Evolutionary conservation across 1,284 basidiomycete genomes (phyloP).

Genomic region (Earliella scabrosa): DNA sequence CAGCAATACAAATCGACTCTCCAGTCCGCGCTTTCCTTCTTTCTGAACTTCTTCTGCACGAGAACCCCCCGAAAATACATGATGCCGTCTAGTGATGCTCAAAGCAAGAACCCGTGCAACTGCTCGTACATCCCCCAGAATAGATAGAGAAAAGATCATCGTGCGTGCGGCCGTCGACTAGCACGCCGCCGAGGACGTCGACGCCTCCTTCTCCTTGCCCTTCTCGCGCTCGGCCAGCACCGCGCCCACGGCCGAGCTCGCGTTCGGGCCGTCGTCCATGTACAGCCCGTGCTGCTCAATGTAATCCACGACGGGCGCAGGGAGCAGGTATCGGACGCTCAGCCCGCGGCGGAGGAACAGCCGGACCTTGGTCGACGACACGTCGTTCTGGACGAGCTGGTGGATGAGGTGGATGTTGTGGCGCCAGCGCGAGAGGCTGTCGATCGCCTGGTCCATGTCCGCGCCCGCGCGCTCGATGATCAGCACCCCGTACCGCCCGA

Average conservation of each 20-base stretch:
- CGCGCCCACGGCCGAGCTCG: conserved; percentile 28
- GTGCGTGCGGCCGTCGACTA: not conserved
- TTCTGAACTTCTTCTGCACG: not conserved
- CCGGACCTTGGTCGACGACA: conserved; percentile 93
- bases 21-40: not conserved
- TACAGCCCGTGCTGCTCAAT: conserved; percentile 86
- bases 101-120: not conserved
- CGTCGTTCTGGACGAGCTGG: conserved; percentile 98
- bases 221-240: conserved; percentile 41
- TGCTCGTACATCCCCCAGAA: not conserved
- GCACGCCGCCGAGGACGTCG: conserved; percentile 7
- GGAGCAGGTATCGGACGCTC: conserved; percentile 93
- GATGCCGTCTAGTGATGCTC: not conserved
- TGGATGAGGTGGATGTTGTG: conserved; percentile 94
- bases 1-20: conserved; percentile 6
- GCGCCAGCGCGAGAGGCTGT: conserved; percentile 77
- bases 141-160: not conserved
- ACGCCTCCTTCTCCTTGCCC: conserved; percentile 44
- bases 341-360: conserved; percentile 92
- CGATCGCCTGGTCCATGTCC: conserved; percentile 85
- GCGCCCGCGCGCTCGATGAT: conserved; percentile 96
- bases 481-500: conserved; percentile 92
- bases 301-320: conserved; percentile 92
- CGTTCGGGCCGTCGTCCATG: conserved; percentile 57
- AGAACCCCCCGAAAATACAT: not conserved